phyloP scores from a whole-genome alignment of 805 yeast species.

The Teunomyces tritomae region DNA sequence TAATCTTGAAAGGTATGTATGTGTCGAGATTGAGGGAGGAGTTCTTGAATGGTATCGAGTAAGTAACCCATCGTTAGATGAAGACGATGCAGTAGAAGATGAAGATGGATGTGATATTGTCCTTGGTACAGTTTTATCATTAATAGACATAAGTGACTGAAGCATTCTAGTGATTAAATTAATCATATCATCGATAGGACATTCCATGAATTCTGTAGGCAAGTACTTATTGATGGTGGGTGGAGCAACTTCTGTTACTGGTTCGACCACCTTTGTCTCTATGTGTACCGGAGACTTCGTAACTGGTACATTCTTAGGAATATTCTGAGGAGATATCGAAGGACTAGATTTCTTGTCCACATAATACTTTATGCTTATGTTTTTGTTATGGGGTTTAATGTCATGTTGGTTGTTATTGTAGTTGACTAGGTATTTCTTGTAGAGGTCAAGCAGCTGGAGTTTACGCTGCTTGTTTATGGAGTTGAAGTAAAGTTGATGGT shows the following conservation, averaged over 20 bases:
- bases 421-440: conserved; percentile 19
- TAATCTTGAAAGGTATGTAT: conserved; percentile 71
- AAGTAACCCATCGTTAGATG: conserved; percentile 35
- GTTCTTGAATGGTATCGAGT: conserved; percentile 93
- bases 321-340: not conserved
- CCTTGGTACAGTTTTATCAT: conserved; percentile 55
- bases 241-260: not conserved
- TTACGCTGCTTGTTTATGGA: conserved; percentile 17
- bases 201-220: conserved; percentile 57
- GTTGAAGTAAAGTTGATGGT: conserved; percentile 19
- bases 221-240: conserved; percentile 19
- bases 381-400: not conserved
- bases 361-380: not conserved
- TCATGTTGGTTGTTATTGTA: conserved; percentile 4
- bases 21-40: conserved; percentile 83
- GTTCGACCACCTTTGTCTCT: not conserved
- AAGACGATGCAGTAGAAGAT: conserved; percentile 12
- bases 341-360: not conserved
- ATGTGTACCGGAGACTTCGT: not conserved
- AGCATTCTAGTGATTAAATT: conserved; percentile 77
- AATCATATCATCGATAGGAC: conserved; percentile 70
- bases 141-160: conserved; percentile 66
- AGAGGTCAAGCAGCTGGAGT: conserved; percentile 19
- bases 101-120: conserved; percentile 27
- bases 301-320: not conserved